Base-by-base conservation (phyloP, 1,139 yeast species). In the Lodderomyces metapsilosis region DNA sequence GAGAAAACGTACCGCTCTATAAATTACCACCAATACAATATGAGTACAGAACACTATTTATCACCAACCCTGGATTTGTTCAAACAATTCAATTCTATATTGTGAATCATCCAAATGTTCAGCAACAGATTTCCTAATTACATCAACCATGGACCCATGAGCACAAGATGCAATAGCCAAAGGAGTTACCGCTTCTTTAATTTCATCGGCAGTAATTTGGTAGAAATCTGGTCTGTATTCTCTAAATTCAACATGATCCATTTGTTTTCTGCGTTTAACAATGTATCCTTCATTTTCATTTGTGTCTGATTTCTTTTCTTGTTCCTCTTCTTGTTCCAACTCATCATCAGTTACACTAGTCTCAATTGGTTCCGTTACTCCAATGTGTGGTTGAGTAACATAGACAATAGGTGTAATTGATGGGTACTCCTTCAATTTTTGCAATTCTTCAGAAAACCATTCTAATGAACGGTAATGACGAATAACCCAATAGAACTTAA, bases 401-500 rank as follows among this genome's bases (percentile, higher is more conserved):
- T 67, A 74, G 4, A 75, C 53, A 37, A 64, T 43, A 36, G 67
- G 48, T 48, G 65, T 53, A 22, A 64, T 53, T 16, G 30, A 23
- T 12, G 50, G 45, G 20, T 58, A 48, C 24, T 50, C 46, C 18
- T 56, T 51, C 36, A 68, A 53, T 32, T 56, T 52, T 13, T 35
- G 34, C 37, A 74, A 59, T 56, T 75, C 83, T 32, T 62, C 70
- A 41, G 57, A 61, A 54, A 69, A 76, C 82, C 84, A 77, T 48
- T 72, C 76, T 39, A 80, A 52, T 4, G 78, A 68, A 42, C 65
- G 63, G 54, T 58, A 61, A 49, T 67, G 68, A 47, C 72, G 65
- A 36, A 67, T 57, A 34, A 65, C 59, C 73, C 73, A 68, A 49
- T 57, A 54, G 28, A 68, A 57, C 47, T 60, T 62, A 27, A 64